These are phyloP conservation scores for Coemansia sp. DNA, from an alignment of 192 early-diverging fungal species.

Conservation along the genomic window DNA sequence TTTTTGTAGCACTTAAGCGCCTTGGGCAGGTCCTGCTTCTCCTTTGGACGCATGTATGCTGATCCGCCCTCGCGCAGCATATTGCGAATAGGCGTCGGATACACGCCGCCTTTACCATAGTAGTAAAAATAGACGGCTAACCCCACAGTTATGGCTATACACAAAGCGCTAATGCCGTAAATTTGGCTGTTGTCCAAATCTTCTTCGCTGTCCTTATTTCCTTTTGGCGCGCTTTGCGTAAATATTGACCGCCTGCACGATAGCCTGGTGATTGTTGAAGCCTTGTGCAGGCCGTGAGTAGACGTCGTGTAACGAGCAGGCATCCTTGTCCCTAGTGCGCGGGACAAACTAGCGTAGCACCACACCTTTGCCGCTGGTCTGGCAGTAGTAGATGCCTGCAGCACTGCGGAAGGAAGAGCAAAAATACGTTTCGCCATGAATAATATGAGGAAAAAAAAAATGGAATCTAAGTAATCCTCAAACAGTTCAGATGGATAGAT, in stretches of 20 bases:
- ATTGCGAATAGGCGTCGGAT: conserved; percentile 34
- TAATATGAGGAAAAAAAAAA: too few species aligned
- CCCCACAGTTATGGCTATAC: conserved; percentile 14
- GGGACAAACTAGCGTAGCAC: not conserved
- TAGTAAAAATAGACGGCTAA: conserved; percentile 32
- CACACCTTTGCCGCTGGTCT: not conserved
- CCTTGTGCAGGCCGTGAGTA: not conserved
- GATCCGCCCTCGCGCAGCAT: conserved; percentile 46
- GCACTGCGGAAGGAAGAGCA: too few species aligned
- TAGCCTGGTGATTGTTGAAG: not conserved
- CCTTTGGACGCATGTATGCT: conserved; percentile 34
- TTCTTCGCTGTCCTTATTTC: too few species aligned
- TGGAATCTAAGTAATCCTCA: too few species aligned
- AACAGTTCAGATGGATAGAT: too few species aligned
- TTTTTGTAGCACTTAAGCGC: conserved; percentile 37
- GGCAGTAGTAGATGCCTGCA: too few species aligned
- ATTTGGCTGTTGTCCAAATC: not conserved
- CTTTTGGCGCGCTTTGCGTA: not conserved
- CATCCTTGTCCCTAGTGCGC: not conserved
- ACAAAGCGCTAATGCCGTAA: not conserved
- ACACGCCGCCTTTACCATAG: conserved; percentile 33
- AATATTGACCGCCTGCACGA: not conserved
- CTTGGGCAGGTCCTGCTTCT: conserved; percentile 52
- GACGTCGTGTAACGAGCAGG: not conserved
- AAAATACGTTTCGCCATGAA: not conserved